Percentiles rank a stretch among this genome's conserved stretches.
Evolutionary conservation across 2,329 filamentous ascomycete species (phyloP).

Genomic region (Cladophialophora chaetospira): DNA sequence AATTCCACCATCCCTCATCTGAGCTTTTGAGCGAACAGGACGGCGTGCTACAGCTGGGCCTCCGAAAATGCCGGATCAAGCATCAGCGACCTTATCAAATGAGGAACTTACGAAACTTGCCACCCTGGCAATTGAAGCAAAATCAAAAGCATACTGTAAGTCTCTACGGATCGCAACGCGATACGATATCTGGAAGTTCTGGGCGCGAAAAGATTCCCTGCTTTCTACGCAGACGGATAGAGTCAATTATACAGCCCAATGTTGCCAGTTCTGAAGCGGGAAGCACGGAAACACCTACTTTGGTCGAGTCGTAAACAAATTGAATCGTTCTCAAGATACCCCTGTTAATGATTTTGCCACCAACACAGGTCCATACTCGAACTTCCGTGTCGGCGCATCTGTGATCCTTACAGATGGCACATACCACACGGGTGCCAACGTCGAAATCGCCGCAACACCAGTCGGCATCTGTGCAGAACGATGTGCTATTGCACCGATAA

Average conservation of each 20-base stretch:
- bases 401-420: conserved; percentile 63
- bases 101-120: conserved; percentile 29
- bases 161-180: conserved; percentile 32
- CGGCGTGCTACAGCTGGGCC: not conserved
- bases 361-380: conserved; percentile 72
- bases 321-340: not conserved
- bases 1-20: not conserved
- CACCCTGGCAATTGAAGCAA: conserved; percentile 67
- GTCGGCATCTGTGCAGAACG: conserved; percentile 95
- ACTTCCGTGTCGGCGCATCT: conserved; percentile 85
- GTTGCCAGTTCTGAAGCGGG: no score
- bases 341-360: not conserved
- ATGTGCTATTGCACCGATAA: conserved; percentile 80
- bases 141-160: conserved; percentile 77
- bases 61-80: not conserved
- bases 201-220: not conserved
- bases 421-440: conserved; percentile 75
- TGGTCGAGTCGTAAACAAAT: no score
- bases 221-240: not conserved
- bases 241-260: not conserved
- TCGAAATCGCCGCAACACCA: conserved; percentile 91
- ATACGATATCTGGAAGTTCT: not conserved
- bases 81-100: conserved; percentile 18
- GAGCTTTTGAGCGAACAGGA: not conserved
- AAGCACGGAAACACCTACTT: no score